Base-by-base conservation (phyloP, 768 basidiomycete genomes). In the Pisolithus microcarpus region DNA sequence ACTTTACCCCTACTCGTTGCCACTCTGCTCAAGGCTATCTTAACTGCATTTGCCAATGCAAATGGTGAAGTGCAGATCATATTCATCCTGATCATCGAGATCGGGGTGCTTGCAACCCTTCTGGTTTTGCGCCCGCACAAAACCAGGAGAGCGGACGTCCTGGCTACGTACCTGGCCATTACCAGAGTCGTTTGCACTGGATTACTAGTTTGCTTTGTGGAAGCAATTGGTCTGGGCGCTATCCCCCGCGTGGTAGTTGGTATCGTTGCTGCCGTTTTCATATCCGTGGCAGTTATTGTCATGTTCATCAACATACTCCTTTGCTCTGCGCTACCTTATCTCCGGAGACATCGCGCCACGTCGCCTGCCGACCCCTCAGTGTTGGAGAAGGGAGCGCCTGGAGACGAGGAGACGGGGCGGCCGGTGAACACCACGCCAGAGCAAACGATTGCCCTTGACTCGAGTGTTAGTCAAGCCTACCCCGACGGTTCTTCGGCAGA, bases 171-270 rank as follows among this genome's bases (percentile, higher is more conserved):
- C 63, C 66, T 93, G 26, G 76, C 80, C 38, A 71, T 86, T 56
- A 76, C 82, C 10, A 78, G 91, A 24, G 69, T 94, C 7, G 71
- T 84, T 10, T 84, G 80, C 50, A 81, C 83, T 24, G 85, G 81
- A 6, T 63, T 91, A 19, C 70, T 88, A 71, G 77, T 95, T 54
- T 80, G 88, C 0, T 96, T 93, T 65, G 69, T 91, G 43, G 76
- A 87, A 55, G 70, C 67, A 8, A 61, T 92, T 23, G 65, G 73
- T 6, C 75, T 93, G 31, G 68, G 74, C 16, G 74, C 91, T 38
- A 95, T 95, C 58, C 83, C 87, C 1, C 80, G 91, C 18, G 85
- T 88, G 2, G 84, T 79, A 31, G 83, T 96, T 50, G 91, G 91
- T 19, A 75, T 87, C 51, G 76, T 91, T 54, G 74, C 81, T 37